These are phyloP conservation scores for Nelumbo lutea DNA, from an alignment of 164 flowering plant species.

Conservation along the genomic window DNA sequence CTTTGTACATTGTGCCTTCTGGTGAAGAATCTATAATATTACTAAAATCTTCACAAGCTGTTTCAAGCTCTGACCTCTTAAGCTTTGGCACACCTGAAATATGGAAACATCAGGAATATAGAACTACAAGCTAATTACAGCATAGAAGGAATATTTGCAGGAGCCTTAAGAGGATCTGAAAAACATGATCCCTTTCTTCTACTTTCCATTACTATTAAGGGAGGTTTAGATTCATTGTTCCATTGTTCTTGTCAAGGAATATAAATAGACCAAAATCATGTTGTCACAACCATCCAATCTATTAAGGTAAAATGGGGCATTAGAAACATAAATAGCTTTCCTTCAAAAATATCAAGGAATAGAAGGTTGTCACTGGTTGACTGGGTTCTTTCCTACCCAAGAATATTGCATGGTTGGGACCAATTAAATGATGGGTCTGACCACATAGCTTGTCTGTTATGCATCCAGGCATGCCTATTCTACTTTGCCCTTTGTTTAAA, in stretches of 20 bases:
- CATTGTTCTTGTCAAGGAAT: background rate
- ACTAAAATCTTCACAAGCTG: constrained; percentile 69
- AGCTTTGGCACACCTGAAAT: constrained; percentile 24
- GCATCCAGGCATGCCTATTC: background rate
- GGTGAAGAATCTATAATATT: constrained; percentile 66
- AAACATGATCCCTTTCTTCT: background rate
- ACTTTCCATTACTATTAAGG: background rate
- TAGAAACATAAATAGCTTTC: background rate
- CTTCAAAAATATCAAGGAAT: background rate
- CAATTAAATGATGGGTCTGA: background rate
- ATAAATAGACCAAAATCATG: background rate
- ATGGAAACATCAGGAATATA: background rate
- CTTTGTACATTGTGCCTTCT: constrained; percentile 63
- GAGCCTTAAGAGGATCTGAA: background rate
- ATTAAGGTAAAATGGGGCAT: background rate
- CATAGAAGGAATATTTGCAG: background rate
- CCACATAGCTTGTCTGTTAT: background rate
- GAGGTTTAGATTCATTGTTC: background rate
- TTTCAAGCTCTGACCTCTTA: constrained; percentile 21
- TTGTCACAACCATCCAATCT: background rate
- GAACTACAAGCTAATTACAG: background rate
- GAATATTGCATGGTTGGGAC: background rate
- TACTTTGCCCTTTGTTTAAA: background rate
- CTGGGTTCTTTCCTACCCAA: background rate
- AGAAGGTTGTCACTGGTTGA: background rate